Percentiles rank a stretch among this genome's conserved stretches.
Evolutionary conservation across 2,329 filamentous ascomycete species (phyloP).

Genomic region (Nemania sp.): DNA sequence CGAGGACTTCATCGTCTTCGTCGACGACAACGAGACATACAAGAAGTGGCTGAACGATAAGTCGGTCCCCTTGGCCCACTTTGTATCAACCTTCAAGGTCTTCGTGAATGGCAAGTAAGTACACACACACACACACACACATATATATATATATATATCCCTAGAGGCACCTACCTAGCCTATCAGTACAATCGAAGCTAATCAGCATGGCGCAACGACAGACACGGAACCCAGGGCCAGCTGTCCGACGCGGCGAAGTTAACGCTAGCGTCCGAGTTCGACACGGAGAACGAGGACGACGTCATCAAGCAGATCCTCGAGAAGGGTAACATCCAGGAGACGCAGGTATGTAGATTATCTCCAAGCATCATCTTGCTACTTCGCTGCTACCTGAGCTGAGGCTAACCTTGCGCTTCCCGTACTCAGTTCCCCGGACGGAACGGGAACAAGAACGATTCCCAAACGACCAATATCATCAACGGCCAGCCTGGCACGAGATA

Average conservation of each 20-base stretch:
- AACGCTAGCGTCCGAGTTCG: constrained; percentile 83
- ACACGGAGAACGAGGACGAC: constrained; percentile 77
- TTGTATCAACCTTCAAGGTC: constrained; percentile 86
- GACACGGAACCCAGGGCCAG: constrained; percentile 83
- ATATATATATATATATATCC: too few relatives aligned
- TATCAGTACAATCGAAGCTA: constrained; percentile 18
- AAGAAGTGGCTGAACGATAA: constrained; percentile 84
- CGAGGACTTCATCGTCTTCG: constrained; percentile 64
- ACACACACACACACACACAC: too few relatives aligned
- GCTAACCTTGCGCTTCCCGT: background rate
- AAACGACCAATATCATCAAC: constrained; percentile 48
- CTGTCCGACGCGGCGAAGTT: constrained; percentile 76
- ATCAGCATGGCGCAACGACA: constrained; percentile 44
- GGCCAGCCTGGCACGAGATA: constrained; percentile 45
- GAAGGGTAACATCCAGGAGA: constrained; percentile 70
- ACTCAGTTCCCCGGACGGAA: constrained; percentile 57
- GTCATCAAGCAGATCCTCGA: constrained; percentile 81
- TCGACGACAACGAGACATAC: constrained; percentile 65
- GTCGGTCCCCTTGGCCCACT: constrained; percentile 78
- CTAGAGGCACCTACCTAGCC: too few relatives aligned
- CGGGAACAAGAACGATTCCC: constrained; percentile 58
- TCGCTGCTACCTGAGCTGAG: background rate
- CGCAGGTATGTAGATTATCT: constrained; percentile 48
- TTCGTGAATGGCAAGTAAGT: constrained; percentile 88
- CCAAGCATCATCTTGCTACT: too few relatives aligned